Base-by-base conservation (phyloP, 1,139 yeast species). In the Yamadazyma kanchanaburiensis region DNA sequence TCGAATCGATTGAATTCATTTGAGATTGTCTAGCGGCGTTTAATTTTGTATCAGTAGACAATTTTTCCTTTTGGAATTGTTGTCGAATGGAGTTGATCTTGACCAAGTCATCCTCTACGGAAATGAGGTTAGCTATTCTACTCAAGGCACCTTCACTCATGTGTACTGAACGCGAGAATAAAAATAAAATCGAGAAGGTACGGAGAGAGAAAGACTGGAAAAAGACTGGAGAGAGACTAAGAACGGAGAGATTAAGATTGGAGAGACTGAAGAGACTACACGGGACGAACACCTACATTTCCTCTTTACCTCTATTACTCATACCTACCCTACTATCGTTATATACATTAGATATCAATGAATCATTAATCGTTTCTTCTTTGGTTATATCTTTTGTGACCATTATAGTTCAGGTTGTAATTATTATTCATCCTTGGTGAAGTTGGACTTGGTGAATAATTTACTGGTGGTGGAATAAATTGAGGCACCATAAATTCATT, bases 21-120 rank as follows among this genome's bases (percentile, higher is more conserved):
- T 80, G 88, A 4, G 65, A 56, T 45, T 75, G 75, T 3, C 85
- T 77, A 24, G 80, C 79, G 23, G 80, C 64, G 43, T 74, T 75
- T 35, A 86, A 64, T 49, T 83, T 84, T 33, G 76, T 64, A 43
- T 86, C 95, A n/a, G 84, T 60, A 1, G 83, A 71, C 1, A 82
- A 70, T 51, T 82, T 83, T 48, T 86, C 94, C 39, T 84, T 74
- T 25, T 58, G 46, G 33, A 86, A 67, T 44, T 80, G 85, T 40
- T 73, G 80, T 37, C 75, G 72, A 23, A 80, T 58, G 1, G 64
- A 54, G 7, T 66, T 55, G 9, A 80, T 69, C 46, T 78, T 79
- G 30, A 67, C 74, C 35, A 82, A 63, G 43, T 81, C 85, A 43
- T 74, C 79, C 40, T 72, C 78, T 9, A 61, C 58, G 42, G 64